A percentile compares a stretch with the other conserved stretches of the same genome.
Conservation (phyloP, 2,329 filamentous ascomycete genomes). For the Alternaria triticina region DNA sequence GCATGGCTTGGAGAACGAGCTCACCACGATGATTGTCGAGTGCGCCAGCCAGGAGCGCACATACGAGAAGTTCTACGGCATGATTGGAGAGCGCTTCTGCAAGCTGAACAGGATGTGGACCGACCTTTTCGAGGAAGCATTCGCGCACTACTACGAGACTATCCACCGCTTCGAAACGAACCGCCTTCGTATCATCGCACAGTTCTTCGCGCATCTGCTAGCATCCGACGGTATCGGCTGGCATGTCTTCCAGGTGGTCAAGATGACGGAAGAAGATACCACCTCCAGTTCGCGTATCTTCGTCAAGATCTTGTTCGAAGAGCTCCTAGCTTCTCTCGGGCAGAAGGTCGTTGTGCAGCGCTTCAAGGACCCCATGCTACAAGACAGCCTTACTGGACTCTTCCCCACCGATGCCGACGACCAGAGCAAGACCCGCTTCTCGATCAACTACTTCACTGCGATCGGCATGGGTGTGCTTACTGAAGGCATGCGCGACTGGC, state of each 20-base stretch:
- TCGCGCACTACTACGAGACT: slow-evolving; percentile 93
- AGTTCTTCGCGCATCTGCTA: slow-evolving; percentile 92
- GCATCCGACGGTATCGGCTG: slow-evolving; percentile 88
- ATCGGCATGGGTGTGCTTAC: slow-evolving; percentile 95
- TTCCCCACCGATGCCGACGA: slow-evolving; percentile 85
- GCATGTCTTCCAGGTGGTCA: slow-evolving; percentile 85
- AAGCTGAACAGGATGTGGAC: slow-evolving; percentile 96
- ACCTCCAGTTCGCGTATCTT: slow-evolving; percentile 97
- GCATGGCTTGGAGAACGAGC: slow-evolving; percentile 81
- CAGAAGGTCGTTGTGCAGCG: slow-evolving; percentile 78
- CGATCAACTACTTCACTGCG: slow-evolving; percentile 99
- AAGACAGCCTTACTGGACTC: slow-evolving; percentile 79
- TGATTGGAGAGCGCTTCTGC: slow-evolving; percentile 92
- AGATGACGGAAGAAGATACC: slow-evolving; percentile 95
- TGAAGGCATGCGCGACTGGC: slow-evolving; percentile 89
- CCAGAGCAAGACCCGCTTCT: slow-evolving; percentile 88
- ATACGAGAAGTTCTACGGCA: slow-evolving; percentile 95
- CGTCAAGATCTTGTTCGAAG: slow-evolving; percentile 96
- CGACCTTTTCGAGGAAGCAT: slow-evolving; percentile 88
- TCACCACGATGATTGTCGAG: slow-evolving; percentile 96
- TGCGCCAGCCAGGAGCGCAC: slow-evolving; percentile 96
- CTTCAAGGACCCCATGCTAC: slow-evolving; percentile 76
- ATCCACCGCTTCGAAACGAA: slow-evolving; percentile 98
- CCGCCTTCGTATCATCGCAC: slow-evolving; percentile 89
- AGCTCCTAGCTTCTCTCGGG: slow-evolving; percentile 85